Conservation (phyloP, 139 green algal genomes). For the Dunaliella primolecta region DNA sequence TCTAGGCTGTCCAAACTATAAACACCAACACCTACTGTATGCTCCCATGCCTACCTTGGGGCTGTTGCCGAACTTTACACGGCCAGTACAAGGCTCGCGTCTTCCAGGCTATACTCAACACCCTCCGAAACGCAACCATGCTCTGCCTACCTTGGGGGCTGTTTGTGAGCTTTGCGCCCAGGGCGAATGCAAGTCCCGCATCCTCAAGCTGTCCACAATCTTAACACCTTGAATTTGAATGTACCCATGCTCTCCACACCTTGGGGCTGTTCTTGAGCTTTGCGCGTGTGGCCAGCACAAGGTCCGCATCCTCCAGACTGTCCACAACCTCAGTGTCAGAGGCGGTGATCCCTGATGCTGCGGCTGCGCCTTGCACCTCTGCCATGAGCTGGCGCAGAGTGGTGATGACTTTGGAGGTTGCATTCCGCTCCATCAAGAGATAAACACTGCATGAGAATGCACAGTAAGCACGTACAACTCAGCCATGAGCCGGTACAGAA, state of each 20-base stretch:
- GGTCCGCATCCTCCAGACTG: slow-evolving; percentile 11
- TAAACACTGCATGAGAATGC: not conserved
- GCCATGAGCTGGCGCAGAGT: not conserved
- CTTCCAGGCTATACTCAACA: slow-evolving; percentile 5
- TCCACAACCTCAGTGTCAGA: not conserved
- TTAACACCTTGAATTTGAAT: too few species aligned
- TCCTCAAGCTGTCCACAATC: not conserved
- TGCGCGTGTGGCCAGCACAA: slow-evolving; percentile 24
- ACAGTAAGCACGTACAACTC: too few species aligned
- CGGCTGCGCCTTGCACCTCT: not conserved
- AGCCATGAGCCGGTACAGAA: too few species aligned
- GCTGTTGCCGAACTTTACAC: not conserved
- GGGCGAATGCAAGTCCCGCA: slow-evolving; percentile 22
- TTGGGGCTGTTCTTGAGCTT: slow-evolving; percentile 24
- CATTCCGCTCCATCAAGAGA: not conserved
- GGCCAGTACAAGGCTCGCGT: slow-evolving; percentile 19
- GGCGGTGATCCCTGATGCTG: not conserved
- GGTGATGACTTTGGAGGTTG: not conserved
- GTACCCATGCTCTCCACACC: too few species aligned
- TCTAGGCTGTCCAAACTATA: too few species aligned
- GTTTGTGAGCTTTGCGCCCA: slow-evolving; percentile 12
- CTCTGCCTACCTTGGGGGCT: too few species aligned
- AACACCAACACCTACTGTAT: too few species aligned
- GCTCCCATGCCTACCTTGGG: not conserved
- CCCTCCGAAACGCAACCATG: too few species aligned